phyloP scores from a whole-genome alignment of 1,284 basidiomycete genomes.

The Sporisorium sorghi region DNA sequence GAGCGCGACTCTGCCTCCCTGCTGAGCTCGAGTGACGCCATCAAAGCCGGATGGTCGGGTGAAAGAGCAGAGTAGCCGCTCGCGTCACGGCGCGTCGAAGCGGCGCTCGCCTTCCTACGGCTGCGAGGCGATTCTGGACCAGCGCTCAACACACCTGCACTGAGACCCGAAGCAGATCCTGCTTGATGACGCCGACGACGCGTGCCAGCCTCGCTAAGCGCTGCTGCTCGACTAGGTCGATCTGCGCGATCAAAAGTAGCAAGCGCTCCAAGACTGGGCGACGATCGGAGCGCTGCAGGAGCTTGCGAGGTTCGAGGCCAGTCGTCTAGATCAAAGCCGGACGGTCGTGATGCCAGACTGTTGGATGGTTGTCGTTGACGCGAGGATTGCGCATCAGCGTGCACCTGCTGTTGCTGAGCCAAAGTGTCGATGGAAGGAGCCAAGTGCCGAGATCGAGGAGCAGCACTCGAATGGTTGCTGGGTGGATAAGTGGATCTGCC shows the following conservation, averaged over 20 bases:
- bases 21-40: constrained; percentile 39
- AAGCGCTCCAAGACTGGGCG: constrained; percentile 42
- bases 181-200: constrained; percentile 24
- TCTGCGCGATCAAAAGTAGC: constrained; percentile 25
- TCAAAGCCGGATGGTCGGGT: constrained; percentile 36
- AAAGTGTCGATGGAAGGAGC: constrained; percentile 16
- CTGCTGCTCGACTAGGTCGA: constrained; percentile 18
- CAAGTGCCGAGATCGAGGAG: constrained; percentile 31
- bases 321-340: constrained; percentile 37
- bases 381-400: constrained; percentile 7
- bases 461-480: constrained; percentile 46
- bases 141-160: constrained; percentile 47
- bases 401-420: constrained; percentile 10
- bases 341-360: constrained; percentile 28
- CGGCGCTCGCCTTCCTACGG: constrained; percentile 32
- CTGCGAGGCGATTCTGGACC: constrained; percentile 43
- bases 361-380: constrained; percentile 27
- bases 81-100: constrained; percentile 15
- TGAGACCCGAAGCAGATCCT: constrained; percentile 46
- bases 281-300: constrained; percentile 20
- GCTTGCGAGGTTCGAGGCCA: constrained; percentile 38
- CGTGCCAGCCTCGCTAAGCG: constrained; percentile 49
- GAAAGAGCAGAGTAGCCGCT: constrained; percentile 29
- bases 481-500: constrained; percentile 30
- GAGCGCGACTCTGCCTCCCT: constrained; percentile 34